A percentile compares a stretch with the other conserved stretches of the same genome.
Evolutionary conservation across 208 protist genomes (phyloP).

Genomic region (Phytomonas sp.): DNA sequence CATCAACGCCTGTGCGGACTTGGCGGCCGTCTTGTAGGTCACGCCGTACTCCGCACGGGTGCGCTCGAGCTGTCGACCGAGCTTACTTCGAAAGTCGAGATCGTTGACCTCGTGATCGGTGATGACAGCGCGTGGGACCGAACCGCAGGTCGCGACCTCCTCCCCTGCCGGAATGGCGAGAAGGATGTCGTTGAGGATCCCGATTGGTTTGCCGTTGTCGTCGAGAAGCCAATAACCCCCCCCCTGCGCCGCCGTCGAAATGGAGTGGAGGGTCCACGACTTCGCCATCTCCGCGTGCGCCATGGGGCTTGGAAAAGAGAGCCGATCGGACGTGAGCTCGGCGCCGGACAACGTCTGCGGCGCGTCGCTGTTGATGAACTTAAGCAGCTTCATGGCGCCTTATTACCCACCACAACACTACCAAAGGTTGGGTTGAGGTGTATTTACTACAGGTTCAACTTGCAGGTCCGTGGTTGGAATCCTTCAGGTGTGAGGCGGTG

Average conservation of each 20-base stretch:
- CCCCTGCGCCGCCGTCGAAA: conserved; percentile 11
- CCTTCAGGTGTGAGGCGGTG: neutral
- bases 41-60: conserved; percentile 57
- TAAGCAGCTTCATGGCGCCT: conserved; percentile 80
- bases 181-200: conserved; percentile 37
- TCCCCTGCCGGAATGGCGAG: conserved; percentile 26
- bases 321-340: conserved; percentile 26
- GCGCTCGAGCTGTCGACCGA: conserved; percentile 53
- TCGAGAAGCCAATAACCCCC: conserved; percentile 68
- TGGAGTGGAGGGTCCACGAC: conserved; percentile 22
- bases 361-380: conserved; percentile 71
- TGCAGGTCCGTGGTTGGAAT: too few species aligned
- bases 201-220: conserved; percentile 53
- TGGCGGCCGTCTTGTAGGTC: conserved; percentile 60
- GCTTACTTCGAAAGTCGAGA: conserved; percentile 65
- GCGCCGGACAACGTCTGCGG: conserved; percentile 39
- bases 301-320: conserved; percentile 18
- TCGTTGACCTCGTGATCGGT: conserved; percentile 31
- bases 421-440: too few species aligned
- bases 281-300: conserved; percentile 15
- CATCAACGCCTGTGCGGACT: conserved; percentile 46
- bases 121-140: conserved; percentile 23
- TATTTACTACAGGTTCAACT: too few species aligned
- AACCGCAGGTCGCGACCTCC: neutral
- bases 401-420: too few species aligned